Evolutionary conservation across 2,329 filamentous ascomycete species (phyloP), one percentile per base, ranked within the genome.

Genomic region (Chrysoporthe austroafricana): DNA sequence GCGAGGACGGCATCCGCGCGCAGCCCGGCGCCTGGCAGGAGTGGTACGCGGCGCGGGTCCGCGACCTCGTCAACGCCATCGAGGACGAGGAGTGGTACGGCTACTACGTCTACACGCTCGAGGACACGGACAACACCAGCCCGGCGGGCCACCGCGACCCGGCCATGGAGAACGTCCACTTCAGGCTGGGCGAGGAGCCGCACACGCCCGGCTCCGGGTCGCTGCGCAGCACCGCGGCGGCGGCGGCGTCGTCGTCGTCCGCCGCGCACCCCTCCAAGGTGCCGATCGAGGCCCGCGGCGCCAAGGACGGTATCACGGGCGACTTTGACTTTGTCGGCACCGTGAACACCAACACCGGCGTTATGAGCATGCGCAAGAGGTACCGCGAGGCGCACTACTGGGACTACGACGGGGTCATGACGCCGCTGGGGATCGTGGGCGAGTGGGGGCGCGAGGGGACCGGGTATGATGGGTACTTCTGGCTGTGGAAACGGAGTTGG

Each of bases 371-470:
- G 26, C 63, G 66, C 44, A 70, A 70, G 66, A 70, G 43, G 44
- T 70, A 70, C 48, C 54, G 61, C 7, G 48, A 34, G 32, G 68
- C 68, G 4, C 68, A 70, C 66, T 66, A 62, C 26, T 70, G 68
- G 68, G 68, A 68, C 4, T 70, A 70, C 21, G 69, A 70, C n/a
- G 69, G 69, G 16, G 67, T 70, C 36, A 61, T 70, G 64, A 70
- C 69, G 48, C 69, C 69, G 42, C 57, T 70, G 42, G 75, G 72
- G 48, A 77, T 79, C 39, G 75, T 76, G 66, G 77, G 77, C 5
- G 77, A 78, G 72, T 70, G 69, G 69, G 69, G 69, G 26, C 62
- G 68, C 26, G 66, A 70, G 66, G 69, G 64, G 14, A 60, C 61
- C 1, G 69, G 69, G 4, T 69, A 62, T 18, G 59, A 66, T 13